Evolutionary conservation across 192 early-diverging fungal species (phyloP).

Genomic region (Funneliformis mosseae): DNA sequence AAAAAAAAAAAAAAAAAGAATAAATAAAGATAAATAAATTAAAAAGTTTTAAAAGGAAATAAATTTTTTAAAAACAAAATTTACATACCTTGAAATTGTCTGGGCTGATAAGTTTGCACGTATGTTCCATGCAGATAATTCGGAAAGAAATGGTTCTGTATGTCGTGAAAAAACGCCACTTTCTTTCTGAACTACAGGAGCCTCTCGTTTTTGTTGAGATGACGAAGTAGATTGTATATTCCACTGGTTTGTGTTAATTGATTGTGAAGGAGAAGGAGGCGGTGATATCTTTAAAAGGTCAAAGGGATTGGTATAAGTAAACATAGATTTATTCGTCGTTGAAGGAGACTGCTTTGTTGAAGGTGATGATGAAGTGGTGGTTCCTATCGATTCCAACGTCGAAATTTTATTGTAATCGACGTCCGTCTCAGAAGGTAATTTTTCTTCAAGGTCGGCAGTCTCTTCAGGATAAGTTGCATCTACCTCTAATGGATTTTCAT

Average conservation of each 20-base stretch:
- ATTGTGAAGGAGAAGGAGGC: slow-evolving; percentile 1
- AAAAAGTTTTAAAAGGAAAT: background rate
- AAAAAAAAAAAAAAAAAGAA: background rate
- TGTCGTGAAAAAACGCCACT: slow-evolving; percentile 6
- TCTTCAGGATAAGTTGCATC: slow-evolving; percentile 7
- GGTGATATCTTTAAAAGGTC: slow-evolving; percentile 41
- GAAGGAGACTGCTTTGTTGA: slow-evolving; percentile 38
- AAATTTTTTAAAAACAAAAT: background rate
- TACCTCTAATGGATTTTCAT: background rate
- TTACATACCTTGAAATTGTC: background rate
- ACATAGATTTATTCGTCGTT: slow-evolving; percentile 37
- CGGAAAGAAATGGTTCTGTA: slow-evolving; percentile 18
- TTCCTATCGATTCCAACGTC: slow-evolving; percentile 10
- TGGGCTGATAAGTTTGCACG: slow-evolving; percentile 13
- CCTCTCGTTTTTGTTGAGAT: slow-evolving; percentile 10
- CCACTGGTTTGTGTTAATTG: background rate
- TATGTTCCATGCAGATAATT: slow-evolving; percentile 28
- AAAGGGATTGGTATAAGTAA: slow-evolving; percentile 54
- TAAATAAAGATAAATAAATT: background rate
- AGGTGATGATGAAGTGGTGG: slow-evolving; percentile 31
- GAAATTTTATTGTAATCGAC: slow-evolving; percentile 25
- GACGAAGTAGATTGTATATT: background rate
- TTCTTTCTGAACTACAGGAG: background rate
- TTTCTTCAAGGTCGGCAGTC: slow-evolving; percentile 9
- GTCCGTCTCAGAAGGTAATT: background rate